Evolutionary conservation across 1,139 yeast species (phyloP).

Genomic region (Yamadazyma atmosphaerica): DNA sequence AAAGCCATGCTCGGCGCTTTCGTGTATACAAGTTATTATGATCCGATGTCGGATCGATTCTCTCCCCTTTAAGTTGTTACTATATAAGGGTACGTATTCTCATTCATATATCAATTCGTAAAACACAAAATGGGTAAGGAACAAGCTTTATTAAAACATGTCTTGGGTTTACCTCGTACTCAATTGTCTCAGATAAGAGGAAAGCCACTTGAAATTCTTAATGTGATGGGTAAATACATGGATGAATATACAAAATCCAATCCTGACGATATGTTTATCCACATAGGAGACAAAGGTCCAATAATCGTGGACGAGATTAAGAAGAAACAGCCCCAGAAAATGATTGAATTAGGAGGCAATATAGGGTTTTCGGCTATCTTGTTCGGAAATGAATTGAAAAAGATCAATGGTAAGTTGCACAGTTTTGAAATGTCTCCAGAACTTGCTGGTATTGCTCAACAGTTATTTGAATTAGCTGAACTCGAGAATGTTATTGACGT

Average conservation of each 20-base stretch:
- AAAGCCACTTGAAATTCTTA: slow-evolving; percentile 29
- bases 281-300: slow-evolving; percentile 36
- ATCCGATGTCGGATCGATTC: too few relatives aligned
- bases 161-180: not conserved
- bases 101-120: not conserved
- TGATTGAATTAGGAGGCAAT: slow-evolving; percentile 42
- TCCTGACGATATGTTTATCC: slow-evolving; percentile 21
- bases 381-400: slow-evolving; percentile 28
- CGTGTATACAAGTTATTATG: too few relatives aligned
- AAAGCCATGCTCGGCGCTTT: too few relatives aligned
- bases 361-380: slow-evolving; percentile 46
- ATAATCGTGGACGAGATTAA: slow-evolving; percentile 26
- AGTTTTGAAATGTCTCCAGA: slow-evolving; percentile 37
- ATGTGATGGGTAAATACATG: slow-evolving; percentile 27
- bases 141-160: slow-evolving; percentile 1
- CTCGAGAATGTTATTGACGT: slow-evolving; percentile 30
- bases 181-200: slow-evolving; percentile 7
- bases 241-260: not conserved
- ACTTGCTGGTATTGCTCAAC: slow-evolving; percentile 31
- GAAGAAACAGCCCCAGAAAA: slow-evolving; percentile 5
- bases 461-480: slow-evolving; percentile 39
- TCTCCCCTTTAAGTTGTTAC: too few relatives aligned
- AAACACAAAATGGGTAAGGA: not conserved
- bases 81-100: not conserved
- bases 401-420: slow-evolving; percentile 29